These are phyloP conservation scores for Coniella lustricola DNA, from an alignment of 2,329 filamentous ascomycete species.

Conservation along the genomic window DNA sequence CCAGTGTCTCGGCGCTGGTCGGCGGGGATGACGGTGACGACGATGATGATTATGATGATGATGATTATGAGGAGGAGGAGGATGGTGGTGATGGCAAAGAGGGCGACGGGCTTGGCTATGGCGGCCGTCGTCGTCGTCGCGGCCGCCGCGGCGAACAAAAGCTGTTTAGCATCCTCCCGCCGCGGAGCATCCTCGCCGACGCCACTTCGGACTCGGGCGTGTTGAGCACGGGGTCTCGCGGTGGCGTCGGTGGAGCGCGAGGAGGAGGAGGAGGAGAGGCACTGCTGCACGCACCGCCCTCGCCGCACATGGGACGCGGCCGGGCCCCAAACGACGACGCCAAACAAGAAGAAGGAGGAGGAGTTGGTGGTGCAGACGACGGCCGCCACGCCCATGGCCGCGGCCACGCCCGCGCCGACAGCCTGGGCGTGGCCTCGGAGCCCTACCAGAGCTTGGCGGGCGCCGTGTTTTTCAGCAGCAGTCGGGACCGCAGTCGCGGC, in stretches of 20 bases:
- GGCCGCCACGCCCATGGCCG: not conserved
- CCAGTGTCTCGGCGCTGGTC: not conserved
- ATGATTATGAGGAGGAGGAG: no score
- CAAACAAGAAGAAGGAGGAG: no score
- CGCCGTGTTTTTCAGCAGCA: slow-evolving; percentile 30
- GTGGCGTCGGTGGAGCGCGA: no score
- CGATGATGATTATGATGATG: no score
- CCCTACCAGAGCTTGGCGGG: slow-evolving; percentile 52
- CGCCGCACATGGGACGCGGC: no score
- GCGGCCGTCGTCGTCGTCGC: no score
- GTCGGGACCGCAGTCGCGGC: slow-evolving; percentile 19
- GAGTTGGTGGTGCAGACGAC: slow-evolving; percentile 16
- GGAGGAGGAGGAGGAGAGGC: no score
- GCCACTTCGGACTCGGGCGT: slow-evolving; percentile 32
- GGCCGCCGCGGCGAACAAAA: slow-evolving; percentile 35
- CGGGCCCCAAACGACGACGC: no score
- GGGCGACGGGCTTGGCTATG: no score
- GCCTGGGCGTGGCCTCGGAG: slow-evolving; percentile 44
- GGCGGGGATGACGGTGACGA: slow-evolving; percentile 26
- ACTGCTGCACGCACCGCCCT: no score
- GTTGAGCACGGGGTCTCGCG: no score
- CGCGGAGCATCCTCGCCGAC: slow-evolving; percentile 56
- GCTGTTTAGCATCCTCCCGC: slow-evolving; percentile 58
- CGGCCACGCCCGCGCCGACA: slow-evolving; percentile 43
- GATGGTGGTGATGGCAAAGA: no score